Base-by-base conservation (phyloP, 2,329 filamentous ascomycete genomes). In the Diaporthe helianthi region DNA sequence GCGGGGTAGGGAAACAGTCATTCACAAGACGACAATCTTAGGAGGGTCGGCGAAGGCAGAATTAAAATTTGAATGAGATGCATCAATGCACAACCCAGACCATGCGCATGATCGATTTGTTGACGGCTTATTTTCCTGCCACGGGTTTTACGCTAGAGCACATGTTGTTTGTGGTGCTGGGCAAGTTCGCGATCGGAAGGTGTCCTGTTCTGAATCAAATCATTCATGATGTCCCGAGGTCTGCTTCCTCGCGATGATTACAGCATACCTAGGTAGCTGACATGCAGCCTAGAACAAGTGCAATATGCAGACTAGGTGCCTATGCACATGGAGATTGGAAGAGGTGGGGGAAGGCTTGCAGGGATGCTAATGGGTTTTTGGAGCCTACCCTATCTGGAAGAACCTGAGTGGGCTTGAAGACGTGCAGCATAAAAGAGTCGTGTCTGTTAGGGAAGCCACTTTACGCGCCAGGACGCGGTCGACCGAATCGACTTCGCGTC, bases 391-490 rank as follows among this genome's bases (percentile, higher is more conserved):
- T 58, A 58, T n/a, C 29, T 17, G 1, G 1, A 31, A 22, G 4
- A 26, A 49, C 52, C 17, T 15, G 4, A 1, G 36, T 38, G 13
- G 0, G 2, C 3, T 1, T 3, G 10, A 5, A n/a, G 3, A 7
- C 7, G 2, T 8, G n/a, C 26, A 33, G 33, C 22, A n/a, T 4
- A 19, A 47, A 41, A 15, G 17, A 26, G 65, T 67, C 33, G 26
- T n/a, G 26, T 0, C 10, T 58, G 65, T 51, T 67, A 67, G 53
- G 15, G 31, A 58, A 58, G 44, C 65, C 65, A 67, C 65, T 58
- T 67, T 58, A 58, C 65, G 65, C 65, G 65, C 65, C 65, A 22
- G 46, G 33, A 58, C 65, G 65, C 65, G 65, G 33, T 58, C 22
- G 31, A 26, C 46, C 46, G 17, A 38, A 36, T 49, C n/a, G 52